Percentiles rank a stretch among this genome's conserved stretches.
Conservation (phyloP, 495 filamentous ascomycete genomes). For the Schizothecium vesticola region DNA sequence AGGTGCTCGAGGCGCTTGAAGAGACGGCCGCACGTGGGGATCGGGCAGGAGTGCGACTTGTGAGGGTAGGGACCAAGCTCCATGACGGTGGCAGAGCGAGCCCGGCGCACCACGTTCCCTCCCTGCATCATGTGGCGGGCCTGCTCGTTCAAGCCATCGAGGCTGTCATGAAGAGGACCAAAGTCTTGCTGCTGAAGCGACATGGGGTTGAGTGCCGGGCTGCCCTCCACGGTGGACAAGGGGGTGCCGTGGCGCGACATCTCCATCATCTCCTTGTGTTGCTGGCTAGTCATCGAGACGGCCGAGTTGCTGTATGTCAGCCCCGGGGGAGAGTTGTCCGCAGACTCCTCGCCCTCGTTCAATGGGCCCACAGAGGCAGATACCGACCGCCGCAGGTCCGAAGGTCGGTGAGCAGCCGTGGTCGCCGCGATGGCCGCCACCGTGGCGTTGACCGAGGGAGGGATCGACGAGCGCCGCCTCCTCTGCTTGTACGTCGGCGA, state of each 20-base stretch:
- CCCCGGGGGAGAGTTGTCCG: conserved; percentile 63
- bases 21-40: conserved; percentile 91
- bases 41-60: conserved; percentile 98
- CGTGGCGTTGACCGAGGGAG: conserved; percentile 62
- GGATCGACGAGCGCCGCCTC: conserved; percentile 84
- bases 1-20: conserved; percentile 99
- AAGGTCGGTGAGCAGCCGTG: conserved; percentile 61
- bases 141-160: conserved; percentile 57
- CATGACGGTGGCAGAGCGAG: conserved; percentile 92
- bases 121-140: conserved; percentile 58
- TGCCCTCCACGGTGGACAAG: conserved; percentile 70
- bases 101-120: conserved; percentile 74
- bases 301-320: conserved; percentile 60
- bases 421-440: conserved; percentile 52
- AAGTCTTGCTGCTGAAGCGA: conserved; percentile 64
- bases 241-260: conserved; percentile 88
- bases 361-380: conserved; percentile 84
- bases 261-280: conserved; percentile 73
- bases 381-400: conserved; percentile 84
- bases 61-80: conserved; percentile 94
- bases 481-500: conserved; percentile 98
- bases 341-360: conserved; percentile 66
- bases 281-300: conserved; percentile 49
- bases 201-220: conserved; percentile 65
- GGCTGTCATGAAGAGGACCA: conserved; percentile 57